phyloP scores from a whole-genome alignment of 805 yeast genomes.

The Kodamaea leandrae region DNA sequence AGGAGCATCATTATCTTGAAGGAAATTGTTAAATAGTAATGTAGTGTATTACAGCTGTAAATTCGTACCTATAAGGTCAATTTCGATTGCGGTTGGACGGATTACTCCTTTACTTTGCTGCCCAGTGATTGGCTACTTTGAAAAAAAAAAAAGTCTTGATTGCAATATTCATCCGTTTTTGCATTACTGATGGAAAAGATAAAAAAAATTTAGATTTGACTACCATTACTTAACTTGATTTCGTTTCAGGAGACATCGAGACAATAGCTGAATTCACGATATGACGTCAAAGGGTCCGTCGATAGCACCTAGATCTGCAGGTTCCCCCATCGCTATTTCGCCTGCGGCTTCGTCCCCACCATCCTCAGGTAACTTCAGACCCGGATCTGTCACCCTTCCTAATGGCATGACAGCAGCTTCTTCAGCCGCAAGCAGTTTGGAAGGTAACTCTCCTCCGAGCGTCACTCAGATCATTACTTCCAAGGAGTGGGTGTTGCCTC shows the following conservation, averaged over 20 bases:
- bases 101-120: background rate
- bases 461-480: conserved; percentile 54
- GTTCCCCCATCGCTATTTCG: conserved; percentile 15
- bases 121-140: conserved; percentile 4
- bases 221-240: background rate
- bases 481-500: conserved; percentile 59
- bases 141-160: background rate
- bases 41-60: too few relatives aligned
- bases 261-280: background rate
- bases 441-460: conserved; percentile 3
- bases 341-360: conserved; percentile 9
- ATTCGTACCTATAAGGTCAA: too few relatives aligned
- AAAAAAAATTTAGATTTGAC: conserved; percentile 3
- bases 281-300: conserved; percentile 9
- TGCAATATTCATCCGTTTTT: conserved; percentile 1
- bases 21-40: background rate
- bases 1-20: too few relatives aligned
- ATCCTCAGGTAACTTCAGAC: background rate
- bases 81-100: too few relatives aligned
- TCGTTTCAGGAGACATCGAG: background rate
- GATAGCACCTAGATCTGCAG: conserved; percentile 15
- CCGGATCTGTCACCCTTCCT: conserved; percentile 3
- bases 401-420: conserved; percentile 2
- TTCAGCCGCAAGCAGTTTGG: conserved; percentile 2
- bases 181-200: conserved; percentile 11